A percentile compares a stretch with the other conserved stretches of the same genome.
Evolutionary conservation across 1,139 yeast species (phyloP).

Genomic region (Pichia sp.): DNA sequence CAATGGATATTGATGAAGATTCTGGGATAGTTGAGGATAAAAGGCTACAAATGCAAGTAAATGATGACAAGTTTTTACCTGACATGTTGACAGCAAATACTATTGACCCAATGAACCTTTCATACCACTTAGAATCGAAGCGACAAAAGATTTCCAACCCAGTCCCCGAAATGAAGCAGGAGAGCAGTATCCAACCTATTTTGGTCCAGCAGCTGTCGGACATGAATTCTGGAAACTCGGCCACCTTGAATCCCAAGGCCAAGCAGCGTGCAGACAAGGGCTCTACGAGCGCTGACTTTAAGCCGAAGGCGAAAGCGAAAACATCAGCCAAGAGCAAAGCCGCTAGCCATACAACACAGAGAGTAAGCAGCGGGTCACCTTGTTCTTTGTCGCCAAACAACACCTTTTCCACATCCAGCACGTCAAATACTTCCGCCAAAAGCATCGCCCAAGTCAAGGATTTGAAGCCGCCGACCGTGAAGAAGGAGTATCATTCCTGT

Average conservation of each 20-base stretch:
- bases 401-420: neutral
- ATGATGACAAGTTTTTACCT: neutral
- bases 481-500: conserved; percentile 15
- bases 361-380: neutral
- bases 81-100: conserved; percentile 24
- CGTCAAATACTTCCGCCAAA: neutral
- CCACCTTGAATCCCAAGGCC: neutral
- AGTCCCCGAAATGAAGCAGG: neutral
- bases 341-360: neutral
- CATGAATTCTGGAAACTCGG: neutral
- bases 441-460: neutral
- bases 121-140: conserved; percentile 30
- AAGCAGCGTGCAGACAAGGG: too few species aligned
- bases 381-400: neutral
- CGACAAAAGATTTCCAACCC: conserved; percentile 24
- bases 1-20: neutral
- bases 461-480: neutral
- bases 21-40: neutral
- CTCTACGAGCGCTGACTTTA: too few species aligned
- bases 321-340: neutral
- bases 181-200: neutral
- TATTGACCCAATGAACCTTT: conserved; percentile 33
- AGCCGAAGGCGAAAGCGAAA: neutral
- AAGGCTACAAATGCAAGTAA: neutral
- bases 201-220: neutral